Evolutionary conservation across 805 yeast species (phyloP).

Genomic region (Brettanomyces anomalus): DNA sequence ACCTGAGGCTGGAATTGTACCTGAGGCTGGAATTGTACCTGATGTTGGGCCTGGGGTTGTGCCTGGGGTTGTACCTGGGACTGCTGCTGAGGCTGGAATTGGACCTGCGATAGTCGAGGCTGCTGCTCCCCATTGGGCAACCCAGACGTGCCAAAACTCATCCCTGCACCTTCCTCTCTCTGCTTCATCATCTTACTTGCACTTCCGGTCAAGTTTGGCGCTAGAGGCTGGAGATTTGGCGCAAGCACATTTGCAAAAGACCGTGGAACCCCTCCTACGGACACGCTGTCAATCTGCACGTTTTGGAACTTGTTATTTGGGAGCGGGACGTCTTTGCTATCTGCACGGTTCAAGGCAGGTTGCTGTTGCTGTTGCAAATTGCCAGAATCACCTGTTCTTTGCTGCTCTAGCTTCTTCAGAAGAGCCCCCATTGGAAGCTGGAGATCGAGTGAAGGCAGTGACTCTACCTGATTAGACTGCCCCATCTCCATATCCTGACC

Average conservation of each 20-base stretch:
- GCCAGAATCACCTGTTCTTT: constrained; percentile 3
- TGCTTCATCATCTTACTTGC: constrained; percentile 38
- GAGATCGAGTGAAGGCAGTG: constrained; percentile 30
- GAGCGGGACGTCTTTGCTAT: not conserved
- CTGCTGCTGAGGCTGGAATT: not conserved
- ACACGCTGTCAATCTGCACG: constrained; percentile 58
- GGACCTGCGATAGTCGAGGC: not conserved
- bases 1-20: not conserved
- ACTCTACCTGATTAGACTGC: too few species aligned
- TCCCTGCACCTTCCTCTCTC: not conserved
- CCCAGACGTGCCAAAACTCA: too few species aligned
- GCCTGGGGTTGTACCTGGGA: not conserved
- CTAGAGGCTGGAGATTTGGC: constrained; percentile 41
- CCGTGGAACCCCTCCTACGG: constrained; percentile 8
- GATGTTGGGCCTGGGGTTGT: not conserved
- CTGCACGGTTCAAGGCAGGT: not conserved
- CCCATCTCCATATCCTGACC: constrained; percentile 1
- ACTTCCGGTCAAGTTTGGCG: constrained; percentile 45
- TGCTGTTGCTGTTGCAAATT: not conserved
- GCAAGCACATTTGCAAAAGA: constrained; percentile 11
- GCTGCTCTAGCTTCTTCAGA: constrained; percentile 34
- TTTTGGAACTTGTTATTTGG: constrained; percentile 30
- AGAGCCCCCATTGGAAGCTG: constrained; percentile 75
- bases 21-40: constrained; percentile 1
- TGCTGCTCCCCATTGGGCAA: not conserved